Percentiles rank a stretch among this genome's conserved stretches.
phyloP scores from a whole-genome alignment of 139 green algal species.

The Asterochloris sp. region DNA sequence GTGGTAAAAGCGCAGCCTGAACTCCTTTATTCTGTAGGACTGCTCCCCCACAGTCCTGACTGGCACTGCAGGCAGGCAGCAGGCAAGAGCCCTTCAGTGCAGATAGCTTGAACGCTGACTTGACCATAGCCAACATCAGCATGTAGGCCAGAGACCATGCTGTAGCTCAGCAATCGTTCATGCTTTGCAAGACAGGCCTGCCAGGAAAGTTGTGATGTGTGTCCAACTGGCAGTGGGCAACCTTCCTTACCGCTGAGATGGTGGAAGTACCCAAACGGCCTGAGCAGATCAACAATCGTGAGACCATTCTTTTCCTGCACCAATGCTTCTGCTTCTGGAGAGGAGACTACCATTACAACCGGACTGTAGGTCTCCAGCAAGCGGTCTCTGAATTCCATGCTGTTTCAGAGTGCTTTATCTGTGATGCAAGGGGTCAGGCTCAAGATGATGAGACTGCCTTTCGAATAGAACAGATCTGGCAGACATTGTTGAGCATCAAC shows the following conservation, averaged over 20 bases:
- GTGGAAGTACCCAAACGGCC: slow-evolving; percentile 57
- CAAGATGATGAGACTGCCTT: too few species aligned
- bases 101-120: neutral
- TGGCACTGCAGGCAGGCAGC: slow-evolving; percentile 33
- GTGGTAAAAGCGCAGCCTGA: slow-evolving; percentile 68
- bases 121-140: neutral
- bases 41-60: slow-evolving; percentile 64
- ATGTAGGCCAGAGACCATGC: too few species aligned
- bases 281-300: slow-evolving; percentile 67
- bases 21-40: slow-evolving; percentile 64
- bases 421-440: too few species aligned
- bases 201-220: neutral
- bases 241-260: slow-evolving; percentile 66
- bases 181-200: neutral
- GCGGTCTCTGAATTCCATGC: slow-evolving; percentile 30
- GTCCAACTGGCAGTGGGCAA: neutral
- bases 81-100: neutral
- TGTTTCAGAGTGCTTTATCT: neutral
- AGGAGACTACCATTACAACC: slow-evolving; percentile 57
- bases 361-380: slow-evolving; percentile 45
- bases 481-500: too few species aligned
- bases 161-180: neutral
- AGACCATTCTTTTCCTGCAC: slow-evolving; percentile 56
- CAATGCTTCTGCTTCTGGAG: slow-evolving; percentile 51
- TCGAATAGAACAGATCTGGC: too few species aligned